These are phyloP conservation scores for Byssothecium circinans DNA, from an alignment of 2,329 filamentous ascomycete genomes.

Conservation along the genomic window DNA sequence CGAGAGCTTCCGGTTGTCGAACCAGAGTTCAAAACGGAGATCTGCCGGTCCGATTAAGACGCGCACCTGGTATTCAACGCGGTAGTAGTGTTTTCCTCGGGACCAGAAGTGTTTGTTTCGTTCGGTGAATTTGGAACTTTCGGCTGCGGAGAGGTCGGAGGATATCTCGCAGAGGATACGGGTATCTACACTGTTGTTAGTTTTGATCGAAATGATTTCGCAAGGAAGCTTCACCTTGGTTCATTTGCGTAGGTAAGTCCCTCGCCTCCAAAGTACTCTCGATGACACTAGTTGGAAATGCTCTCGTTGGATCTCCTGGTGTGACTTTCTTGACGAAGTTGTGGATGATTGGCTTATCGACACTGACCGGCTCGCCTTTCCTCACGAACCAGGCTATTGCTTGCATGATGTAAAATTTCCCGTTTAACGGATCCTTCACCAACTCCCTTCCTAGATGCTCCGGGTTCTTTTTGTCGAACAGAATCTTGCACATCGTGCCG, in stretches of 20 bases:
- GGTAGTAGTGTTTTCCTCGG: constrained; percentile 34
- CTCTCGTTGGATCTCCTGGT: constrained; percentile 34
- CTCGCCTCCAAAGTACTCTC: constrained; percentile 28
- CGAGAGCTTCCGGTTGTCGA: constrained; percentile 39
- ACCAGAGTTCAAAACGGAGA: constrained; percentile 45
- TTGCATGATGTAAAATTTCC: constrained; percentile 40
- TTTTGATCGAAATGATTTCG: too few species aligned
- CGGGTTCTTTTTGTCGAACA: constrained; percentile 39
- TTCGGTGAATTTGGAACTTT: constrained; percentile 30
- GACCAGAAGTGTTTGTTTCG: constrained; percentile 44
- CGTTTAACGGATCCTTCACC: constrained; percentile 34
- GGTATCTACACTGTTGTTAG: constrained; percentile 20
- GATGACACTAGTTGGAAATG: constrained; percentile 38
- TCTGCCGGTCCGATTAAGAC: constrained; percentile 45
- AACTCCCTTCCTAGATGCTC: constrained; percentile 29
- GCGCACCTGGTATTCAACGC: constrained; percentile 41
- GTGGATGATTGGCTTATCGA: constrained; percentile 38
- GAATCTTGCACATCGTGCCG: constrained; percentile 42
- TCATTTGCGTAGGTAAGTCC: constrained; percentile 33
- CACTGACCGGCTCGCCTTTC: constrained; percentile 38
- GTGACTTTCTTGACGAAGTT: constrained; percentile 37
- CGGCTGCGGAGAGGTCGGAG: constrained; percentile 33
- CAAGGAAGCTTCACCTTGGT: constrained; percentile 17
- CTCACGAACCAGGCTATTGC: constrained; percentile 45
- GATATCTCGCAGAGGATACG: constrained; percentile 42